Evolutionary conservation across 176 grass and related monocot genomes (phyloP).

Genomic region (Oryza coarctata): DNA sequence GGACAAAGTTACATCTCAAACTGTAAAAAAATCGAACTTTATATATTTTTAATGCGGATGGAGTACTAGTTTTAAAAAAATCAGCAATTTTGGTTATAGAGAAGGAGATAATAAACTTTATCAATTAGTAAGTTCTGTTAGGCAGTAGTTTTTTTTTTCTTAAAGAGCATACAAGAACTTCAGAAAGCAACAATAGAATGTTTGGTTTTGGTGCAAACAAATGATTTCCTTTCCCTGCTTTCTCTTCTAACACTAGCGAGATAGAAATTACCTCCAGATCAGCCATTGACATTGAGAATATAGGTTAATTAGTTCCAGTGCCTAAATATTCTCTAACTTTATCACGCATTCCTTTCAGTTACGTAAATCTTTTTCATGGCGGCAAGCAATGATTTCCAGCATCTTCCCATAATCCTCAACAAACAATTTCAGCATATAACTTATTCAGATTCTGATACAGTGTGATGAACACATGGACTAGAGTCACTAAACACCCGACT

Average conservation of each 20-base stretch:
- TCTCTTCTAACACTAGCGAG: not conserved
- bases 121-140: not conserved
- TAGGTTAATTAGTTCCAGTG: not conserved
- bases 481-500: not conserved
- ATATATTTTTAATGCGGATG: too few relatives aligned
- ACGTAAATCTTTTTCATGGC: not conserved
- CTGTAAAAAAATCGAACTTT: too few relatives aligned
- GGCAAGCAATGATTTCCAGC: not conserved
- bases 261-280: not conserved
- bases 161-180: not conserved
- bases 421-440: constrained; percentile 33
- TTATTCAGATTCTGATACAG: constrained; percentile 37
- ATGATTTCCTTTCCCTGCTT: not conserved
- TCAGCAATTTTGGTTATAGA: not conserved
- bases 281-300: not conserved
- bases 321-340: not conserved
- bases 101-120: not conserved
- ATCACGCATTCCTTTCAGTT: not conserved
- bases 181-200: not conserved
- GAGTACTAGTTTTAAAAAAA: too few relatives aligned
- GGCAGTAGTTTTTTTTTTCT: not conserved
- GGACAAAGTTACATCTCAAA: too few relatives aligned
- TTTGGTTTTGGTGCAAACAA: not conserved
- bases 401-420: not conserved
- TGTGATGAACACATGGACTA: not conserved